phyloP scores from a whole-genome alignment of 257 asterid species.

The Leonotis leonurus region DNA sequence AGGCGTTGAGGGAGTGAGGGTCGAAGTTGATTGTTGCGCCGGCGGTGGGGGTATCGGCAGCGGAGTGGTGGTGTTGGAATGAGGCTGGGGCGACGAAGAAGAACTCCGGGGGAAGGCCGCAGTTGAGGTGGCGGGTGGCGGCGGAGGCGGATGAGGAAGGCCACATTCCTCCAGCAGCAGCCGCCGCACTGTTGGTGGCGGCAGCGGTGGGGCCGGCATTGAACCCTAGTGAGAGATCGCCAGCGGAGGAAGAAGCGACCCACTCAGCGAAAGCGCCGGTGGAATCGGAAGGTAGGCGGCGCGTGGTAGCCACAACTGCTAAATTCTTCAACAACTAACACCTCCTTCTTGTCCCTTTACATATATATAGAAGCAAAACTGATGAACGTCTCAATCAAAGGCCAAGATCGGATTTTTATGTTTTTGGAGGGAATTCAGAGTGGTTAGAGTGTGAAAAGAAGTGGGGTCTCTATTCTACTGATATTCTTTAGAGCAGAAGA shows the following conservation, averaged over 20 bases:
- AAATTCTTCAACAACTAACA: no score
- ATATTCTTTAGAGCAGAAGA: conserved; percentile 37
- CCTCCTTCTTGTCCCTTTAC: not conserved
- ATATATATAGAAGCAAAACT: not conserved
- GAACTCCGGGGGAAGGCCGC: conserved; percentile 52
- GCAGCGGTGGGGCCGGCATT: conserved; percentile 53
- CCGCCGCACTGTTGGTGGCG: not conserved
- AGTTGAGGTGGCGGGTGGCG: conserved; percentile 46
- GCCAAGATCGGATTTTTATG: not conserved
- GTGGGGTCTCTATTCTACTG: conserved; percentile 68
- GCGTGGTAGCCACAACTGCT: conserved; percentile 68
- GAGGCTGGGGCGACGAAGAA: conserved; percentile 71
- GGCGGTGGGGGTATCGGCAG: conserved; percentile 16
- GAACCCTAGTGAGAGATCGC: conserved; percentile 69
- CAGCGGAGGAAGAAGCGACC: conserved; percentile 52
- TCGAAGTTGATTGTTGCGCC: conserved; percentile 47
- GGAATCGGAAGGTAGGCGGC: conserved; percentile 46
- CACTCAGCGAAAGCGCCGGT: conserved; percentile 60
- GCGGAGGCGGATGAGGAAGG: conserved; percentile 25
- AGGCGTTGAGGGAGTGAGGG: conserved; percentile 24
- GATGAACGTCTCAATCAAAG: conserved; percentile 12
- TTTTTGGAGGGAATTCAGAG: no score
- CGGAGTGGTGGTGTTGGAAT: conserved; percentile 33
- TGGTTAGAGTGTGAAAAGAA: not conserved
- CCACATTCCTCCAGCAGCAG: conserved; percentile 48